Base-by-base conservation (phyloP, 129 eudicot species). In the Escallonia herrerae region DNA sequence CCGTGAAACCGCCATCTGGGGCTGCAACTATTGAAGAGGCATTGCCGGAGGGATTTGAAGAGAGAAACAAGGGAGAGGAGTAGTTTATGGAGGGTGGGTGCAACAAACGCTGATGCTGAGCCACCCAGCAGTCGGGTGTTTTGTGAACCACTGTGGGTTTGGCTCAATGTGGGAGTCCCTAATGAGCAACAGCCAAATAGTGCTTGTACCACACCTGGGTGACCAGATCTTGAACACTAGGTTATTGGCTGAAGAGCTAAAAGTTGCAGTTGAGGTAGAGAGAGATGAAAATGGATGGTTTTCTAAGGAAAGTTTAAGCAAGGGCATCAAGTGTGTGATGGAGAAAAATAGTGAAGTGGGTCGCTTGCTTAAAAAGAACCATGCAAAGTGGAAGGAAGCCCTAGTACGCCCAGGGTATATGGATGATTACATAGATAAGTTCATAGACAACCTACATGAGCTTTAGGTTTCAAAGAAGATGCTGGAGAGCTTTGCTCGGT, bases 81-180 rank as follows among this genome's bases (percentile, higher is more conserved):
- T 64, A 47, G 76, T 82, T 2, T 62, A 59, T 48, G 87, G 69
- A 4, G 88, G 77, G 5, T 75, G 81, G 84, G 81, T 82, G 43
- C 79, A 63, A 40, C 84, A 79, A 46, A 42, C 79, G 15, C 68
- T 65, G 14, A 54, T 82, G 3, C 66, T 82, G 61, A 45, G 40
- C 15, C 88, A 82, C 64, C 71, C 76, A 7, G 72, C 88, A 4
- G 76, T 82, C 2, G 88, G 88, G 50, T 82, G 88, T 56, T 82
- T 82, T 60, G 88, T 82, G 68, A 82, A 53, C 59, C 82, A 82
- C 12, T 75, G 84, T 66, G 88, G 88, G 50, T 79, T 75, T 46
- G 88, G 88, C 8, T 79, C 88, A 2, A 72, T 82, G 79, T 75
- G 84, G 79, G 88, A 82, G 77, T 58, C 73, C 3, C 58, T 82